A percentile compares a stretch with the other conserved stretches of the same genome.
Evolutionary conservation across 805 yeast species (phyloP).

Genomic region (Saccharomycodes ludwigii): DNA sequence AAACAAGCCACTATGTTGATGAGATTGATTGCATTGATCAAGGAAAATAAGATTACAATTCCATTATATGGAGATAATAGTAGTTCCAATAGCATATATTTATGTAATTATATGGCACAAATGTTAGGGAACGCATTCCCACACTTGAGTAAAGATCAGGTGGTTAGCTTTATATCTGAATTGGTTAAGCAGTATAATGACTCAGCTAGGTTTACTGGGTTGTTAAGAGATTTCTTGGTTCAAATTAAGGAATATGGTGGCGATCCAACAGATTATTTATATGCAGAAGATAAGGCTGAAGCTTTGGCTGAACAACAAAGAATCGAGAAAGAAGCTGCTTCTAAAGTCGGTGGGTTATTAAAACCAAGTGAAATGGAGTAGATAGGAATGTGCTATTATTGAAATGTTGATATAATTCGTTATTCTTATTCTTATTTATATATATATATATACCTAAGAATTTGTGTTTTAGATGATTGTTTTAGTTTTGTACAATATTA

Average conservation of each 20-base stretch:
- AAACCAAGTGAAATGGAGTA: slow-evolving; percentile 85
- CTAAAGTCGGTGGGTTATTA: slow-evolving; percentile 82
- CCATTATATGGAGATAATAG: slow-evolving; percentile 81
- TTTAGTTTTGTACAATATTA: neutral
- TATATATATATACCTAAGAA: slow-evolving; percentile 1
- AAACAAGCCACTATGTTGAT: slow-evolving; percentile 78
- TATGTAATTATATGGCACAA: slow-evolving; percentile 70
- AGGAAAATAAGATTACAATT: slow-evolving; percentile 56
- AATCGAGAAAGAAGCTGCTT: slow-evolving; percentile 67
- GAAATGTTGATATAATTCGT: too few relatives aligned
- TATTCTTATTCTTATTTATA: neutral
- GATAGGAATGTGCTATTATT: too few relatives aligned
- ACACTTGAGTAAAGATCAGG: slow-evolving; percentile 74
- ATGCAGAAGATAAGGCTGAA: slow-evolving; percentile 82
- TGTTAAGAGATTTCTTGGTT: slow-evolving; percentile 87
- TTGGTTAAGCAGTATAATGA: slow-evolving; percentile 64
- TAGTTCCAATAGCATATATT: slow-evolving; percentile 64
- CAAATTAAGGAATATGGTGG: slow-evolving; percentile 96
- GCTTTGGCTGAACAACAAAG: slow-evolving; percentile 59
- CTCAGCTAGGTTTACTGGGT: slow-evolving; percentile 63
- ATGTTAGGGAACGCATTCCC: slow-evolving; percentile 86
- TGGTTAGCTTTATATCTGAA: slow-evolving; percentile 68
- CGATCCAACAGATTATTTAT: slow-evolving; percentile 85
- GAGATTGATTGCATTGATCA: slow-evolving; percentile 71
- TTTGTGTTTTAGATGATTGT: neutral